These are phyloP conservation scores for Corymbia citriodora DNA, from an alignment of 441 rosid species.

Conservation along the genomic window DNA sequence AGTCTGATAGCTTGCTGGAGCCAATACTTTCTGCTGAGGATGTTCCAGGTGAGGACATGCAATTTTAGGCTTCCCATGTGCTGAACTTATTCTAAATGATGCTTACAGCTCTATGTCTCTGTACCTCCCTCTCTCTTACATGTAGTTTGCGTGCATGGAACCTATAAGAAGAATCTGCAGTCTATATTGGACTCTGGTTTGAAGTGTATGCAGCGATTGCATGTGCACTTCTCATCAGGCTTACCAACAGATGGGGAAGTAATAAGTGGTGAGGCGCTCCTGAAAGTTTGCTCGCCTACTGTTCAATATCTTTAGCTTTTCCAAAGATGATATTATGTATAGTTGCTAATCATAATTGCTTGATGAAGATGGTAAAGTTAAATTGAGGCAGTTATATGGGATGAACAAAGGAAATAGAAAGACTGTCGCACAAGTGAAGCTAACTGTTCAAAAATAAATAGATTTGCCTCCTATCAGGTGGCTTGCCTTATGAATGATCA, in stretches of 20 bases:
- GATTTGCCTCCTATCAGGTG: background rate
- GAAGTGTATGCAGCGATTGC: constrained; percentile 76
- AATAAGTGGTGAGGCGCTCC: constrained; percentile 52
- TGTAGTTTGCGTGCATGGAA: constrained; percentile 89
- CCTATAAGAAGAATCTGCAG: constrained; percentile 64
- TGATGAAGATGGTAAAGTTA: background rate
- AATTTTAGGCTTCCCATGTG: background rate
- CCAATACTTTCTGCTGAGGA: constrained; percentile 73
- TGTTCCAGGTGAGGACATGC: constrained; percentile 38
- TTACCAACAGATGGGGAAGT: constrained; percentile 82
- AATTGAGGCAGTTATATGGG: background rate
- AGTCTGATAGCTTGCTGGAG: constrained; percentile 63
- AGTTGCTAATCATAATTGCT: background rate
- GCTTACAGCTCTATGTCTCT: background rate
- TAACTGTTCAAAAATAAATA: background rate
- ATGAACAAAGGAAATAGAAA: background rate
- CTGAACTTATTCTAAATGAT: background rate
- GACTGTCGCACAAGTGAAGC: background rate
- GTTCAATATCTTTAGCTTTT: background rate
- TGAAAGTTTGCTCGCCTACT: background rate
- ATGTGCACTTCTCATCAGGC: constrained; percentile 84
- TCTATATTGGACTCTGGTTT: constrained; percentile 69
- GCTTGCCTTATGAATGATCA: background rate
- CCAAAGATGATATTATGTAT: background rate
- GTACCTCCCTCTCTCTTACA: background rate